Evolutionary conservation across 2,329 filamentous ascomycete genomes (phyloP), one percentile per base, ranked within the genome.

Genomic region (Hymenoscyphus occultus): DNA sequence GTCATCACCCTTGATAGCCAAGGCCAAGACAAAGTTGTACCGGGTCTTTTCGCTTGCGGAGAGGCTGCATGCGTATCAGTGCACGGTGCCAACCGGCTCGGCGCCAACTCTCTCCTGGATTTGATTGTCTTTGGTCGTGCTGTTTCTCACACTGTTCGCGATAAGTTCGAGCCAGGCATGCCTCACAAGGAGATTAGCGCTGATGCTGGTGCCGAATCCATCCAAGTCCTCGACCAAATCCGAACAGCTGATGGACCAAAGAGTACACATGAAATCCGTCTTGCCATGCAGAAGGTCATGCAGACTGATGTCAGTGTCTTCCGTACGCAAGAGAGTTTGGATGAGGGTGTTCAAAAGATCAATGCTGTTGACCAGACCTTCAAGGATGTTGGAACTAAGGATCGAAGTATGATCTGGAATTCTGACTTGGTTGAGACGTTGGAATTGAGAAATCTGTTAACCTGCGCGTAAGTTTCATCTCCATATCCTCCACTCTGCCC

Each of bases 351-450:
- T 68, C 83, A 84, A 80, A 93, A 89, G 83, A 95, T 98, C 78
- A 87, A 81, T 70, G 88, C 92, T 72, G 92, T 98, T 73, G 94
- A 98, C 78, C 80, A 85, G 73, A 85, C 83, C 74, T 98, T 90
- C 81, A 80, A 84, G 73, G 84, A 97, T 76, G 90, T 98, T 73
- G 92, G 92, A 76, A 97, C 92, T 82, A 96, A 97, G 87, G 94
- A 98, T 80, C 91, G 95, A 80, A 96, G 92, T 85, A 97, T 98
- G 94, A 98, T 98, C 83, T 98, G 94, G 94, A 98, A 98, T 88
- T 93, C 91, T 31, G 94, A 98, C 76, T 87, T 98, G 48, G 92
- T 97, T 68, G 94, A 98, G 85, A 96, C 94, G 7, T 87, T 99
- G 64, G 95, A 99, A 82, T 84, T 98, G 76, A 87, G 93, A 76